Evolutionary conservation across 2,329 filamentous ascomycete species (phyloP).

Genomic region (Calonectria montana): DNA sequence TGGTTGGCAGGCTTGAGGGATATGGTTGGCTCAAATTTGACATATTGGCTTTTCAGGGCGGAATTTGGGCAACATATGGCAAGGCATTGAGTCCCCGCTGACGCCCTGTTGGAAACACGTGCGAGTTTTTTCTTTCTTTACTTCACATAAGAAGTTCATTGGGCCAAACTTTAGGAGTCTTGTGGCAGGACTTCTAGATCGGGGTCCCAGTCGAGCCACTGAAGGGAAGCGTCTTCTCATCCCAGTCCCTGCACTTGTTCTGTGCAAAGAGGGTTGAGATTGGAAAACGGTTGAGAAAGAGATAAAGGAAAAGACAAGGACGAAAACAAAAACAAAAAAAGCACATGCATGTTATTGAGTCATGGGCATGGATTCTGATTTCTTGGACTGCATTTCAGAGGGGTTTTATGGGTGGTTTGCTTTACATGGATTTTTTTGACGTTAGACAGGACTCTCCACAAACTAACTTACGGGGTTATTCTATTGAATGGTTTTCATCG

Average conservation of each 20-base stretch:
- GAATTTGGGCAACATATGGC: slow-evolving; percentile 29
- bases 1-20: slow-evolving; percentile 12
- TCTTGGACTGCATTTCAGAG: slow-evolving; percentile 42
- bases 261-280: background rate
- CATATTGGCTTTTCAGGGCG: slow-evolving; percentile 35
- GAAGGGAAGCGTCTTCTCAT: background rate
- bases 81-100: slow-evolving; percentile 18
- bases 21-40: slow-evolving; percentile 24
- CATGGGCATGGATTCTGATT: slow-evolving; percentile 28
- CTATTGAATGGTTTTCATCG: slow-evolving; percentile 6
- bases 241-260: background rate
- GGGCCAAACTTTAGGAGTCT: background rate
- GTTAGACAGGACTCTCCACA: slow-evolving; percentile 37
- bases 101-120: slow-evolving; percentile 37
- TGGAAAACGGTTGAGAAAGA: slow-evolving; percentile 5
- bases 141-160: slow-evolving; percentile 11
- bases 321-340: slow-evolving; percentile 31
- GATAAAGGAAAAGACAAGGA: slow-evolving; percentile 19
- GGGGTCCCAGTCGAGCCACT: background rate
- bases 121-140: slow-evolving; percentile 12
- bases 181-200: background rate
- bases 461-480: slow-evolving; percentile 28
- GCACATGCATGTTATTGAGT: slow-evolving; percentile 41
- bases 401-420: slow-evolving; percentile 39
- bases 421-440: slow-evolving; percentile 34